phyloP scores from a whole-genome alignment of 139 green algal species.

The Chlamydomonas schloesseri region DNA sequence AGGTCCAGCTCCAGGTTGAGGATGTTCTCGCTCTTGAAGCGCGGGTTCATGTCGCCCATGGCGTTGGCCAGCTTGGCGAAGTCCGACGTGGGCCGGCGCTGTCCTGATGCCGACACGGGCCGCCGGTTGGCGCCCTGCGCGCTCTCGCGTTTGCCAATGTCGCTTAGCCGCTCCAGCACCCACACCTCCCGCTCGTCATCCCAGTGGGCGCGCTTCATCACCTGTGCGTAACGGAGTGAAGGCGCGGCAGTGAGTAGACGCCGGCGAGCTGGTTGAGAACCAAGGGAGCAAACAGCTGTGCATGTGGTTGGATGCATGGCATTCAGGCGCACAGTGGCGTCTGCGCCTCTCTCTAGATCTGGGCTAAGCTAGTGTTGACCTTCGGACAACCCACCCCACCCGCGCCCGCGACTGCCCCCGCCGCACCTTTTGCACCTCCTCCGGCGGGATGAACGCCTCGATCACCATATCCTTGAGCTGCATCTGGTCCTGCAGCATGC shows the following conservation, averaged over 20 bases:
- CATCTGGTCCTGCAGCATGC: conserved; percentile 83
- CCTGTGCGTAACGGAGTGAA: conserved; percentile 27
- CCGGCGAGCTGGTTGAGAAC: too few relatives aligned
- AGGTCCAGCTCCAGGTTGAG: conserved; percentile 82
- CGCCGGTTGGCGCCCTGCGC: conserved; percentile 25
- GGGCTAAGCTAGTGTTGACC: too few relatives aligned
- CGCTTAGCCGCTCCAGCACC: conserved; percentile 70
- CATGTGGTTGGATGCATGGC: too few relatives aligned
- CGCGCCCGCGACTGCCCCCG: too few relatives aligned
- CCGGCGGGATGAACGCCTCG: conserved; percentile 81
- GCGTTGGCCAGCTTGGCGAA: conserved; percentile 70
- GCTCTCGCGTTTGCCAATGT: conserved; percentile 56
- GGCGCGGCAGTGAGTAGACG: too few relatives aligned
- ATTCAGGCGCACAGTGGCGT: too few relatives aligned
- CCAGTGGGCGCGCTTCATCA: conserved; percentile 76
- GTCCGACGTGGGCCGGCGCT: conserved; percentile 67
- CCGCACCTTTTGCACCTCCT: conserved; percentile 78
- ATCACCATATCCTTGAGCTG: conserved; percentile 87
- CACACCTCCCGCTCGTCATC: conserved; percentile 79
- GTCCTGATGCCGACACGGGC: conserved; percentile 53
- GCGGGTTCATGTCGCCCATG: conserved; percentile 81
- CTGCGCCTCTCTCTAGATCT: too few relatives aligned
- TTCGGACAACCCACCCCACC: too few relatives aligned
- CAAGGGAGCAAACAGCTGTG: too few relatives aligned
- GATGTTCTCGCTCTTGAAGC: conserved; percentile 87